Evolutionary conservation across 2,329 filamentous ascomycete genomes (phyloP), one percentile per base, ranked within the genome.

Genomic region (Pleoardoris graminearum): DNA sequence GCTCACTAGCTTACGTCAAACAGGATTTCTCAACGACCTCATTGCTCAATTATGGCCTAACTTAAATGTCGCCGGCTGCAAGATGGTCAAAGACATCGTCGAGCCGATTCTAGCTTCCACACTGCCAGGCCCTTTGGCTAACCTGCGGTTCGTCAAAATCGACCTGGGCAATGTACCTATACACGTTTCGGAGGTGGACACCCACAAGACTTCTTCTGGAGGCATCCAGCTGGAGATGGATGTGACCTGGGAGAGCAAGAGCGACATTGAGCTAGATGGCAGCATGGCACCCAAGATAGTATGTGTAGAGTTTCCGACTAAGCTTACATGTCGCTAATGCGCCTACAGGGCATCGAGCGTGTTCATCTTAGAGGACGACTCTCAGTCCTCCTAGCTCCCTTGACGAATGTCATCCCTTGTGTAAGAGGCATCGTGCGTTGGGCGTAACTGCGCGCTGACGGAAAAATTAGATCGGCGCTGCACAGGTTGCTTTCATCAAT

Each of bases 211-310:
- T 4, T 69, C 74, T 3, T 71, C 63, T 7, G 70, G 68, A 1
- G 77, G 77, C 12, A 79, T 80, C 62, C 79, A 79, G 65, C 69
- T 80, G 3, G 78, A 80, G 39, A 73, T 80, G 71, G 71, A 80
- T 51, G 61, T 80, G 2, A 63, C 65, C 14, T 80, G 78, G 78
- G 74, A 79, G 27, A 75, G 78, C 10, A 60, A 73, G 21, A 75
- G 75, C 39, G 77, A 80, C 44, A 78, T 80, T 48, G 76, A 80
- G 54, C 62, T 80, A 14, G 74, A 79, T 33, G 77, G 70, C 0
- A 73, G 68, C 29, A 73, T 76, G 71, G 67, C 78, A 14, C 76
- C 78, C 33, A 76, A 77, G 54, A 66, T 79, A 55, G 76, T 77
- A 64, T 47, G 65, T 44, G 12, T n/a, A 7, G 17, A n/a, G n/a